Evolutionary conservation across 805 yeast genomes (phyloP).

Genomic region (Millerago galiae): DNA sequence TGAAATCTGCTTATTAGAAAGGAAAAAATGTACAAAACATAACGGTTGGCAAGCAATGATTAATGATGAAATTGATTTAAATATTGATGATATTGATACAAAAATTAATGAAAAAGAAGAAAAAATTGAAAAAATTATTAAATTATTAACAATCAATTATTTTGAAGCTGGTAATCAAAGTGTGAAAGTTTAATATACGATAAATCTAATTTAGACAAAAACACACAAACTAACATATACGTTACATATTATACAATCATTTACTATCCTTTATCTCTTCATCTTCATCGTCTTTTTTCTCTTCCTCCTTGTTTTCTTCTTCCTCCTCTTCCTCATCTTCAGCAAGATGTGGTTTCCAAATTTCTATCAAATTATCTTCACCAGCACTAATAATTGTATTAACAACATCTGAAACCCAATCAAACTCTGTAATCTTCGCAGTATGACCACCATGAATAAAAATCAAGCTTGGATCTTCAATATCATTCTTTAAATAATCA

Average conservation of each 20-base stretch:
- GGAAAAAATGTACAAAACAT: conserved; percentile 51
- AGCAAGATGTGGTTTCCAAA: conserved; percentile 50
- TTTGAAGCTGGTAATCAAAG: conserved; percentile 26
- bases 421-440: conserved; percentile 56
- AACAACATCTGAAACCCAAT: conserved; percentile 55
- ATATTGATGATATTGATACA: conserved; percentile 24
- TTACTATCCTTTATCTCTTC: not conserved
- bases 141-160: conserved; percentile 31
- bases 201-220: not conserved
- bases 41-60: conserved; percentile 39
- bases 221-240: not conserved
- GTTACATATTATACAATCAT: not conserved
- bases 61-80: conserved; percentile 30
- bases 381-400: conserved; percentile 62
- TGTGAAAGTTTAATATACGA: not conserved
- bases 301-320: conserved; percentile 23
- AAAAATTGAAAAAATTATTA: conserved; percentile 26
- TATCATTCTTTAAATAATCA: conserved; percentile 47
- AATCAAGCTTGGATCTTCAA: conserved; percentile 67
- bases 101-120: conserved; percentile 18
- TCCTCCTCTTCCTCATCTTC: conserved; percentile 35
- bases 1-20: conserved; percentile 44
- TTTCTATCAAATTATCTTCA: conserved; percentile 68
- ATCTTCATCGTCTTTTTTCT: conserved; percentile 10
- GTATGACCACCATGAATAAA: conserved; percentile 90